Evolutionary conservation across 192 early-diverging fungal species (phyloP), one percentile per base, ranked within the genome.

Genomic region (Powellomyces hirtus): DNA sequence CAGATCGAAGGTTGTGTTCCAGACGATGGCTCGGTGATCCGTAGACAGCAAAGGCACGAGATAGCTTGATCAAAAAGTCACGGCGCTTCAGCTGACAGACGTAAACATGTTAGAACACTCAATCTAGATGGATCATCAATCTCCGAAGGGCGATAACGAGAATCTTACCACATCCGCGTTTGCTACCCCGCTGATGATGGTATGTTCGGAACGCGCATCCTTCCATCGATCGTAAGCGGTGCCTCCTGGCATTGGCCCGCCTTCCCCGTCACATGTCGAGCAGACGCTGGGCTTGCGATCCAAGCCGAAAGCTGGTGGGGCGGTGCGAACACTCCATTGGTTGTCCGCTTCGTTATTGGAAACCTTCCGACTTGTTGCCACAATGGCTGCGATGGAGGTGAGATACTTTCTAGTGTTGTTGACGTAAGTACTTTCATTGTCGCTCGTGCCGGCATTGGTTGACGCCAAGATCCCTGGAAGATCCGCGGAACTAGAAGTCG

Each of bases 1-100:
- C 74, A 26, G 37, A 29, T 46, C 38, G 26, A 27, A 84, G 59
- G 29, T 77, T 75, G 56, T 67, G 69, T 59, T 84, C 82, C 6
- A 84, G 66, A 26, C 79, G 70, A 65, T 84, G 82, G 2, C 70
- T 66, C 14, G 82, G 82, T 26, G 75, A 71, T 14, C 82, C 82
- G 64, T 77, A 84, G 35, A 67, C 35, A 27, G 71, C 58, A 16
- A 78, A 72, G 18, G 74, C 78, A 7, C 68, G 72, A 7, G 79
- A 35, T 0, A 84, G 69, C 50, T 79, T 64, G 59, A 84, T 75
- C 20, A 84, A 34, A 63, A 84, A 81, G 38, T 77, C 72, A 22
- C 70, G 68, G n/a, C 37, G 42, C 24, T 58, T 64, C n/a, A 66
- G 51, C 4, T n/a, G n/a, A n/a, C n/a, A n/a, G n/a, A n/a, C n/a